Percentiles rank a stretch among this genome's conserved stretches.
phyloP scores from a whole-genome alignment of 805 yeast species.

The Hanseniaspora clermontiae region DNA sequence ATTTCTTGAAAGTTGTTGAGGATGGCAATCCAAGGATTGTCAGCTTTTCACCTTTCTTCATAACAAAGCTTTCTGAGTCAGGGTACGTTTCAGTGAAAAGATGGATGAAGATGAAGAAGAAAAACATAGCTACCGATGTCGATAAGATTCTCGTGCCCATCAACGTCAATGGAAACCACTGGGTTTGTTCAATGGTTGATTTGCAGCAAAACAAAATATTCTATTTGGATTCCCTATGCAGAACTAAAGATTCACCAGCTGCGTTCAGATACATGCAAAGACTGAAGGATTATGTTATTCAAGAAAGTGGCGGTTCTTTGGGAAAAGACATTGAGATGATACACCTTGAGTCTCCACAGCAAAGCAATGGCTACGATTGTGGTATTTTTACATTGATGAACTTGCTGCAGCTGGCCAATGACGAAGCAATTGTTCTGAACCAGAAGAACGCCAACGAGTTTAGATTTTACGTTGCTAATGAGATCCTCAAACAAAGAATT shows the following conservation, averaged over 20 bases:
- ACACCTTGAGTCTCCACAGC: conserved; percentile 57
- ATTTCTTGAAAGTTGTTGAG: conserved; percentile 40
- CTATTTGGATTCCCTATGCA: conserved; percentile 63
- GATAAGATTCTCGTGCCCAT: conserved; percentile 70
- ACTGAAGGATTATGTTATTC: conserved; percentile 49
- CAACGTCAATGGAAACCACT: conserved; percentile 72
- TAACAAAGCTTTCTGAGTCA: conserved; percentile 49
- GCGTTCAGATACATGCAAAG: conserved; percentile 31
- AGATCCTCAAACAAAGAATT: conserved; percentile 5
- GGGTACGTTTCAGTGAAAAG: conserved; percentile 74
- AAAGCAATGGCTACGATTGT: conserved; percentile 83
- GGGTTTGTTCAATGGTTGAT: conserved; percentile 81
- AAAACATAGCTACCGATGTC: conserved; percentile 43
- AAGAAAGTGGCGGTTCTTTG: conserved; percentile 43
- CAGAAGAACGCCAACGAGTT: conserved; percentile 33
- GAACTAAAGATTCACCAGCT: conserved; percentile 29
- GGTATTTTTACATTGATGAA: conserved; percentile 85
- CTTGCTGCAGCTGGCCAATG: conserved; percentile 48
- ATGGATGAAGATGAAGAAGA: conserved; percentile 72
- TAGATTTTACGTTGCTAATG: conserved; percentile 34
- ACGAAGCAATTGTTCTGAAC: conserved; percentile 15
- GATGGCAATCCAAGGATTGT: conserved; percentile 34
- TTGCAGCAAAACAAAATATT: conserved; percentile 44
- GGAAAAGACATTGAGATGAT: conserved; percentile 27
- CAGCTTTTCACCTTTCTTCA: conserved; percentile 83